Evolutionary conservation across 2,329 filamentous ascomycete genomes (phyloP), one percentile per base, ranked within the genome.

Genomic region (Microcyclospora pomicola): DNA sequence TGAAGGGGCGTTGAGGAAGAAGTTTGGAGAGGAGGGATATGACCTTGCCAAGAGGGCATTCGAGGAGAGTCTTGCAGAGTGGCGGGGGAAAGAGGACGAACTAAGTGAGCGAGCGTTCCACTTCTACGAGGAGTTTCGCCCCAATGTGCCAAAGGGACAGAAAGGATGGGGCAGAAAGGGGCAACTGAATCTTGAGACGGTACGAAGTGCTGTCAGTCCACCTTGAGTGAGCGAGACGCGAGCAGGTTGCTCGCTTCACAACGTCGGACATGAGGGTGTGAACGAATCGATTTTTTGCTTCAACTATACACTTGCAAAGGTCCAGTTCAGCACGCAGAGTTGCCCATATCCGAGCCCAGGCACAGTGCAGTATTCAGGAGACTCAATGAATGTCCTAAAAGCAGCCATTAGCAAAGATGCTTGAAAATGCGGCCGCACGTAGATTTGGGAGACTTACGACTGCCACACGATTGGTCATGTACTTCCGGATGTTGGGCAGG

Each of bases 391-490:
- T 24, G 19, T 24, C 19, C 19, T 24, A 24, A 24, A 24, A 4
- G 19, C 7, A 24, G 19, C 19, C 5, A 7, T 24, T 24, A 24
- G 19, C 19, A 7, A 24, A 4, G 19, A 7, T 24, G 7, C 7
- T 5, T 7, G 19, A 24, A 7, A 24, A 24, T 24, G 7, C 4
- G 19, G 19, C 4, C 19, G 19, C 19, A 24, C 19, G 7, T 7
- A 24, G 4, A 4, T 24, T 24, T 4, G 19, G 30, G 9, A 9
- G 4, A 31, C 30, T 49, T 13, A 46, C 42, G 7, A 46, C 37
- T 9, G 44, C 62, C 38, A 80, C 75, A 48, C 77, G 68, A 13
- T 44, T 38, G 31, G 49, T 47, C 49, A 56, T 54, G 36, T 51
- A 58, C 43, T 55, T 52, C 33, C 42, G 46, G 28, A 58, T 58